Percentiles rank a stretch among this genome's conserved stretches.
phyloP scores from a whole-genome alignment of 1,284 basidiomycete species.

The Cutaneotrichosporon sp. region DNA sequence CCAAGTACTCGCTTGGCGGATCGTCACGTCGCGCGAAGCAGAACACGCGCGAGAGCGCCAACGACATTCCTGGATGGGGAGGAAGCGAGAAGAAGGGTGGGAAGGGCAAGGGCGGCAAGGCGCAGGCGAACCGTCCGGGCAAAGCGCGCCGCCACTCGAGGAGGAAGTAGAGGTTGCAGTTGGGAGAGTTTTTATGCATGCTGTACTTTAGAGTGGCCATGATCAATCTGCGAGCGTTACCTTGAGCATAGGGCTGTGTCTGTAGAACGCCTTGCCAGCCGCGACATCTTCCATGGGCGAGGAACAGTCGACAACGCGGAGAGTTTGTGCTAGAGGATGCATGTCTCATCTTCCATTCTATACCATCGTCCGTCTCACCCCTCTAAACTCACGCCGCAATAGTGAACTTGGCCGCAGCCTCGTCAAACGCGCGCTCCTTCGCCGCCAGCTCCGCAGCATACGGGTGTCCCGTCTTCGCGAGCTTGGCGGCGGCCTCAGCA shows the following conservation, averaged over 20 bases:
- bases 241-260: too few species aligned
- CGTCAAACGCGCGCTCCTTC: constrained; percentile 53
- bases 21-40: constrained; percentile 65
- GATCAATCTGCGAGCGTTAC: too few species aligned
- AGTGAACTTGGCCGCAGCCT: constrained; percentile 60
- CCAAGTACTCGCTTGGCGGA: constrained; percentile 72
- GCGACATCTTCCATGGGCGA: too few species aligned
- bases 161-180: constrained; percentile 6
- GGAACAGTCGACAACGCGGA: too few species aligned
- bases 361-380: too few species aligned
- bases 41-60: constrained; percentile 72
- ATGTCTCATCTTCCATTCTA: too few species aligned
- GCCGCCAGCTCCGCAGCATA: constrained; percentile 37
- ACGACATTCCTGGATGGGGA: constrained; percentile 59
- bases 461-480: constrained; percentile 39
- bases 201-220: not conserved
- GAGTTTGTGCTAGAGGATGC: too few species aligned
- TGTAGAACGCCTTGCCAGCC: too few species aligned
- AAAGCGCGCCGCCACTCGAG: constrained; percentile 26
- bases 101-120: constrained; percentile 43
- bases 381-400: constrained; percentile 37
- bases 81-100: constrained; percentile 44
- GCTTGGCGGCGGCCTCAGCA: constrained; percentile 54
- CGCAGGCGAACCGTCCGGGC: constrained; percentile 24
- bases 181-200: not conserved